Percentiles rank a stretch among this genome's conserved stretches.
Conservation (phyloP, 129 eudicot species). For the Artemisia argyi region DNA sequence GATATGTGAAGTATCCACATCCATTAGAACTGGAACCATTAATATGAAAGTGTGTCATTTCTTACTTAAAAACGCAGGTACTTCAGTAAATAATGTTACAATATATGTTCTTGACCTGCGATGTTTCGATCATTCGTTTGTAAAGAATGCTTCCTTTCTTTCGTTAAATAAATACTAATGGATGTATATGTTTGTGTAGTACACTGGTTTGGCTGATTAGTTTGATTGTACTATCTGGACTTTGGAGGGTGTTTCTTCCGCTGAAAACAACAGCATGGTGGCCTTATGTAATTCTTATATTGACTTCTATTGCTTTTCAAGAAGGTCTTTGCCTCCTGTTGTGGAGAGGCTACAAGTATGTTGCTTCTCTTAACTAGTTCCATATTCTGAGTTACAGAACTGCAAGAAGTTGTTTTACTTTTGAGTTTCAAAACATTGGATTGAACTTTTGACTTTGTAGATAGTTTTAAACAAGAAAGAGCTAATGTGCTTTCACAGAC, state of each 20-base stretch:
- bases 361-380: conserved; percentile 3
- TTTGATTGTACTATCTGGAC: conserved; percentile 77
- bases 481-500: neutral
- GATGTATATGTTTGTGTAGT: conserved; percentile 43
- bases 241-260: conserved; percentile 92
- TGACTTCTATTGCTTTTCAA: conserved; percentile 80
- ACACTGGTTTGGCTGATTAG: conserved; percentile 90
- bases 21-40: neutral
- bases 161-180: neutral
- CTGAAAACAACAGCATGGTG: conserved; percentile 65
- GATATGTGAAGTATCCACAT: neutral
- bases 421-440: neutral
- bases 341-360: conserved; percentile 89
- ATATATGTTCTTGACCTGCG: neutral
- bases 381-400: neutral
- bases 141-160: neutral
- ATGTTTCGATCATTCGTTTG: neutral
- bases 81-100: no score
- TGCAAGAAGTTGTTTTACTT: neutral
- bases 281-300: conserved; percentile 66
- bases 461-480: neutral
- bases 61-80: neutral
- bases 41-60: neutral
- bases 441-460: neutral
- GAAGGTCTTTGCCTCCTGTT: conserved; percentile 76